Percentiles rank a stretch among this genome's conserved stretches.
Evolutionary conservation across 148 eudicot species (phyloP).

Genomic region (Dysphania ambrosioides): DNA sequence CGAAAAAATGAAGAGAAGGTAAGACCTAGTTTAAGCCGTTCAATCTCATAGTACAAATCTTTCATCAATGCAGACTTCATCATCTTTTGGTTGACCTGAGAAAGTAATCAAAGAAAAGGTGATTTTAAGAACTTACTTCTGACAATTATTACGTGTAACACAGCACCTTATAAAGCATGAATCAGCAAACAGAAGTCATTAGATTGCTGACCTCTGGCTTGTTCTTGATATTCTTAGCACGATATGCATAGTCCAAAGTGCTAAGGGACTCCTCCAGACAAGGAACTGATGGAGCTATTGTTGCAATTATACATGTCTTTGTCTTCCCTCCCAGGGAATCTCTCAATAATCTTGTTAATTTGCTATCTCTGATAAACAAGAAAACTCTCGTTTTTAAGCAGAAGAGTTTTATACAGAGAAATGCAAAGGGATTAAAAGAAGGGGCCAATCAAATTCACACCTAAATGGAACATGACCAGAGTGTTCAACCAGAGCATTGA

Average conservation of each 20-base stretch:
- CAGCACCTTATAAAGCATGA: not conserved
- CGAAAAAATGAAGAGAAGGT: not conserved
- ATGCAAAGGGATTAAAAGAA: not conserved
- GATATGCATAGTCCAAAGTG: conserved; percentile 96
- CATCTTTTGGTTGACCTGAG: conserved; percentile 92
- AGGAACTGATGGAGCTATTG: conserved; percentile 82
- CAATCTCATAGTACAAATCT: conserved; percentile 89
- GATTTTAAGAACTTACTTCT: not conserved
- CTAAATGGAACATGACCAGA: conserved; percentile 95
- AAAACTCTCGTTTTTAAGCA: conserved; percentile 2
- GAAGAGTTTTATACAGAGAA: not conserved
- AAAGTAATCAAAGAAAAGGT: conserved; percentile 21
- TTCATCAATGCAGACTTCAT: conserved; percentile 96
- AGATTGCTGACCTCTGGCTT: conserved; percentile 77
- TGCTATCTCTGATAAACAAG: conserved; percentile 70
- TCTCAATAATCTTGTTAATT: conserved; percentile 87
- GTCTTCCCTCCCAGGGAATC: conserved; percentile 99
- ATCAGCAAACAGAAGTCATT: conserved; percentile 14
- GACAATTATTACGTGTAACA: not conserved
- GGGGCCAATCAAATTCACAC: conserved; percentile 31
- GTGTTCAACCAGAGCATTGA: conserved; percentile 95
- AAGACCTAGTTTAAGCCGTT: conserved; percentile 90
- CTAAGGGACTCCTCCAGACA: conserved; percentile 94
- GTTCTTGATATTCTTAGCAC: conserved; percentile 98
- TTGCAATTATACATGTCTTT: conserved; percentile 97